Evolutionary conservation across 2,329 filamentous ascomycete species (phyloP), one percentile per base, ranked within the genome.

Genomic region (Xylaria sp.): DNA sequence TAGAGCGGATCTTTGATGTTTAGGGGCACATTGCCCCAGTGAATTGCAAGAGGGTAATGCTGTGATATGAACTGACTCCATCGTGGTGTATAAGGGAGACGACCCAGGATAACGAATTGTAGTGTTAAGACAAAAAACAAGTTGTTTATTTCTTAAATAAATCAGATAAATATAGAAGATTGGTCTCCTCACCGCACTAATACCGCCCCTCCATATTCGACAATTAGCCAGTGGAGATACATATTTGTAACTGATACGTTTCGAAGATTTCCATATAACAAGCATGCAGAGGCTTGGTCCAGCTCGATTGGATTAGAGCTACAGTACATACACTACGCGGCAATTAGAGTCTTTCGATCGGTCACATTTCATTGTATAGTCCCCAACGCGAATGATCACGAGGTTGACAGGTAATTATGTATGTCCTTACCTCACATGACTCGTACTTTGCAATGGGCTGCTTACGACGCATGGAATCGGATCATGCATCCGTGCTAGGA

Each of bases 21-120:
- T 43, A 4, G 28, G 7, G 36, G 18, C 48, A 54, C 48, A 54
- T n/a, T 60, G 33, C 7, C 28, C 63, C 25, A 54, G 20, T 20
- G 48, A 13, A 15, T 60, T 65, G 28, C 25, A 25, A 18, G 33
- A 31, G 23, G 48, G 33, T 43, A 36, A 54, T 25, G 57, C 25
- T 23, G 46, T 31, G 33, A 65, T n/a, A 46, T 18, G n/a, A 2
- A 46, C 13, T 9, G 46, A 52, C 41, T 54, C 39, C 63, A 65
- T 65, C 36, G n/a, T 60, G 55, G 52, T 43, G 2, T 39, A n/a
- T n/a, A 10, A 41, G 1, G 23, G 41, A 28, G 60, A 39, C 25
- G 18, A 46, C 43, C 48, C 20, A 59, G 20, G 12, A 52, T 3
- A 52, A 28, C 20, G 15, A 28, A 5, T 52, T 28, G 10, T 9